Conservation (phyloP, 2,329 filamentous ascomycete genomes). For the Emergomyces pasteurianus region DNA sequence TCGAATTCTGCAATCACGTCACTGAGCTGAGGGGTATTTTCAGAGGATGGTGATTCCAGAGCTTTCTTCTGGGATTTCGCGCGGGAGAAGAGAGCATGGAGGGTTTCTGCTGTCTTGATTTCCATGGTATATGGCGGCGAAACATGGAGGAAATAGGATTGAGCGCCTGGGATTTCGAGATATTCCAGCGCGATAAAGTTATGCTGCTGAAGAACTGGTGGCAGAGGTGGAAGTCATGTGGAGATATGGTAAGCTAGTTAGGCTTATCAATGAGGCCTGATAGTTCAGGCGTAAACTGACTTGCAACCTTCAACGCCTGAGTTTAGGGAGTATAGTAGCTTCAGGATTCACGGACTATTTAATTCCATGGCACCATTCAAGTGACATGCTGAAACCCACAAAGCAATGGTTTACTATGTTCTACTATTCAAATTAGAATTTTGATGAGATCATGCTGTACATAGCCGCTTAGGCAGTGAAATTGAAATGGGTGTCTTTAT, state of each 20-base stretch:
- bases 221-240: too few relatives aligned
- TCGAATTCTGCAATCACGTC: conserved; percentile 59
- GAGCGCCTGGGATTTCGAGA: neutral
- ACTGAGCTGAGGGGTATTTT: conserved; percentile 52
- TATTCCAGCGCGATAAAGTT: too few relatives aligned
- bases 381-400: neutral
- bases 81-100: conserved; percentile 42
- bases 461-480: neutral
- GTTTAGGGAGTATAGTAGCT: too few relatives aligned
- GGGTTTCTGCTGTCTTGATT: conserved; percentile 40
- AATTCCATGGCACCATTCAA: neutral
- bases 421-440: neutral
- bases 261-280: neutral
- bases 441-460: neutral
- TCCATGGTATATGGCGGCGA: conserved; percentile 4
- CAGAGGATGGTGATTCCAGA: conserved; percentile 45
- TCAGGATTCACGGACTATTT: neutral
- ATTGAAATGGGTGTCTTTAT: neutral
- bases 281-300: neutral
- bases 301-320: neutral
- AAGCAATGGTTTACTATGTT: neutral
- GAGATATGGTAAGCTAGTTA: neutral
- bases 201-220: too few relatives aligned
- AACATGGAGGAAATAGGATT: neutral
- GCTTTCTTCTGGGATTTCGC: conserved; percentile 44